Conservation (phyloP, 768 basidiomycete genomes). For the Gloeophyllum trabeum region DNA sequence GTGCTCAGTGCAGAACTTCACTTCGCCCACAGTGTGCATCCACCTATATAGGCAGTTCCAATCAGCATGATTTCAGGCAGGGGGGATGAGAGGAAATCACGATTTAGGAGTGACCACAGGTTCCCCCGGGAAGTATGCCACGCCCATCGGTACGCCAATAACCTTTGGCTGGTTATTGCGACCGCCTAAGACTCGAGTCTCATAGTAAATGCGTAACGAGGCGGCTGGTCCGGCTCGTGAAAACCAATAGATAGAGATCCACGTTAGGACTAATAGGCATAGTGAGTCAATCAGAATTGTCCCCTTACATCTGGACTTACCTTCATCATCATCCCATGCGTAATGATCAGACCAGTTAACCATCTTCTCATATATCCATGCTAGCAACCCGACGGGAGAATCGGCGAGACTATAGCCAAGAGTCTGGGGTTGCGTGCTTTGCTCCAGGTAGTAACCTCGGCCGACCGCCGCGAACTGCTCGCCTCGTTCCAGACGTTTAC, state of each 20-base stretch:
- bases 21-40: conserved; percentile 11
- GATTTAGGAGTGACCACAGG: conserved; percentile 20
- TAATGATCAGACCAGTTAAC: conserved; percentile 27
- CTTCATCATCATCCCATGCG: conserved; percentile 43
- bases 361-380: conserved; percentile 21
- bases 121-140: conserved; percentile 44
- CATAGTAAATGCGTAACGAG: conserved; percentile 51
- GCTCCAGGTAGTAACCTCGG: conserved; percentile 26
- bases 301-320: conserved; percentile 14
- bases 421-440: conserved; percentile 20
- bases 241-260: conserved; percentile 50
- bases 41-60: conserved; percentile 7
- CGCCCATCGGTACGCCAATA: conserved; percentile 31
- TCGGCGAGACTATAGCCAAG: conserved; percentile 40
- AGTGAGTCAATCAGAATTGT: not conserved
- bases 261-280: conserved; percentile 35
- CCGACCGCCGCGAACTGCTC: conserved; percentile 19
- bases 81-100: conserved; percentile 18
- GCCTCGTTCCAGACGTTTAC: conserved; percentile 19
- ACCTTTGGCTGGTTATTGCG: not conserved
- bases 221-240: conserved; percentile 48
- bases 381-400: conserved; percentile 33
- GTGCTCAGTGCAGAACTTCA: conserved; percentile 16
- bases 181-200: conserved; percentile 11
- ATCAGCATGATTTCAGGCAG: not conserved